A percentile compares a stretch with the other conserved stretches of the same genome.
Conservation (phyloP, 2,329 filamentous ascomycete species). For the Colletotrichum horii region DNA sequence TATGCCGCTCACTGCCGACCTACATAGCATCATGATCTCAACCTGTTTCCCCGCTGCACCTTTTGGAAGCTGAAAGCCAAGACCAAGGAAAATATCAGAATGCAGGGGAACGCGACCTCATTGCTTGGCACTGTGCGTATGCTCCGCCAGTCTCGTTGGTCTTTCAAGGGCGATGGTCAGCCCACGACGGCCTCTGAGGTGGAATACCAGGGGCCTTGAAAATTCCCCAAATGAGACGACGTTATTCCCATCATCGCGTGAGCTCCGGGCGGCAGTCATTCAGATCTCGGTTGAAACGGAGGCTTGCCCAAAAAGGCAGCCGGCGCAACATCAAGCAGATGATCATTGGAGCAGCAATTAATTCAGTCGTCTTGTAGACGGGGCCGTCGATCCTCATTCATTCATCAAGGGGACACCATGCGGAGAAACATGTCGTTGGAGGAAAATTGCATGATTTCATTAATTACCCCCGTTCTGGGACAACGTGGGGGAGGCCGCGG, state of each 20-base stretch:
- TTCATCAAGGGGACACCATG: neutral
- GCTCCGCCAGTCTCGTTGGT: neutral
- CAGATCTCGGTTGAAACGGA: neutral
- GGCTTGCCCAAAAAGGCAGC: neutral
- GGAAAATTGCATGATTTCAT: conserved; percentile 1
- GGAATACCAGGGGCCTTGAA: neutral
- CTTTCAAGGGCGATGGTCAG: no score
- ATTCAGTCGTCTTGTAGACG: neutral
- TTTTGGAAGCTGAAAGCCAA: neutral
- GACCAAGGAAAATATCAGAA: neutral
- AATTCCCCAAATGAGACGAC: conserved; percentile 4
- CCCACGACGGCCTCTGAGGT: neutral
- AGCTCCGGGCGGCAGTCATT: neutral
- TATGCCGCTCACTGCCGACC: neutral
- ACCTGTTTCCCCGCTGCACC: neutral
- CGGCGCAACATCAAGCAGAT: neutral
- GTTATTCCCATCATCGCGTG: neutral
- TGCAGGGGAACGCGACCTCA: neutral
- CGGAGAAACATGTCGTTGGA: conserved; percentile 16
- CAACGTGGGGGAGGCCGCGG: neutral
- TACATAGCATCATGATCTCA: neutral
- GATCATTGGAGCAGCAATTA: conserved; percentile 9
- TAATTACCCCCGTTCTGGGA: neutral
- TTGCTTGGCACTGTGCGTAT: neutral
- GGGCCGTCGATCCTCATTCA: neutral